Evolutionary conservation across 2,329 filamentous ascomycete species (phyloP).

Genomic region (Nigrospora oryzae): DNA sequence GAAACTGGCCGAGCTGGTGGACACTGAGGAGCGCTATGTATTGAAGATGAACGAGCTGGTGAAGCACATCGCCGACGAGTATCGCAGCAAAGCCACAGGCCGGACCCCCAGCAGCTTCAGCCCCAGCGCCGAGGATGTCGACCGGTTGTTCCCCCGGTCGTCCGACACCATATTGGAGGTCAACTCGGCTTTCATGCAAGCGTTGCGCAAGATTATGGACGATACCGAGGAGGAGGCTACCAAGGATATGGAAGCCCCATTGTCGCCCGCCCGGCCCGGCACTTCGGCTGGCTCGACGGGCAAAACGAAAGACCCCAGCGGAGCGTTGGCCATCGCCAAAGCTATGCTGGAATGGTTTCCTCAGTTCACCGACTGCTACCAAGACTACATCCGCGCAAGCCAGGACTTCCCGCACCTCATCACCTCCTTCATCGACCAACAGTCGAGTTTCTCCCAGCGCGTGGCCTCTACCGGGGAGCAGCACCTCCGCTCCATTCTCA

Average conservation of each 20-base stretch:
- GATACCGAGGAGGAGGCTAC: conserved; percentile 75
- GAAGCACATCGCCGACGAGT: conserved; percentile 70
- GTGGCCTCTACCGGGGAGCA: conserved; percentile 85
- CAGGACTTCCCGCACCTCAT: conserved; percentile 78
- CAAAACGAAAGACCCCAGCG: conserved; percentile 62
- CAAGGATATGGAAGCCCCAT: conserved; percentile 60
- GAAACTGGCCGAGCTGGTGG: conserved; percentile 82
- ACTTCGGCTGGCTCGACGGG: conserved; percentile 32
- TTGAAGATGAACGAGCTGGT: conserved; percentile 79
- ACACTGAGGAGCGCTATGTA: conserved; percentile 93
- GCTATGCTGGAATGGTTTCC: conserved; percentile 88
- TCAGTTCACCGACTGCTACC: conserved; percentile 82
- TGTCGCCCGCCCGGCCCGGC: conserved; percentile 29
- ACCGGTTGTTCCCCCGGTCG: conserved; percentile 72
- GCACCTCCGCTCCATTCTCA: conserved; percentile 79
- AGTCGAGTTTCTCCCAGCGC: conserved; percentile 74
- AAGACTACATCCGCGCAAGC: conserved; percentile 86
- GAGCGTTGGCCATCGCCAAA: conserved; percentile 69
- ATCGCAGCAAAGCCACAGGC: conserved; percentile 59
- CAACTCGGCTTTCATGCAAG: conserved; percentile 73
- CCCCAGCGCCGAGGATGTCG: conserved; percentile 63
- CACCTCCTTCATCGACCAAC: conserved; percentile 68
- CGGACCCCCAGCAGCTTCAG: conserved; percentile 55
- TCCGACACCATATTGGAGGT: conserved; percentile 73
- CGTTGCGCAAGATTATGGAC: conserved; percentile 69